Evolutionary conservation across 805 yeast species (phyloP).

Genomic region (Blastobotrys terrestris): DNA sequence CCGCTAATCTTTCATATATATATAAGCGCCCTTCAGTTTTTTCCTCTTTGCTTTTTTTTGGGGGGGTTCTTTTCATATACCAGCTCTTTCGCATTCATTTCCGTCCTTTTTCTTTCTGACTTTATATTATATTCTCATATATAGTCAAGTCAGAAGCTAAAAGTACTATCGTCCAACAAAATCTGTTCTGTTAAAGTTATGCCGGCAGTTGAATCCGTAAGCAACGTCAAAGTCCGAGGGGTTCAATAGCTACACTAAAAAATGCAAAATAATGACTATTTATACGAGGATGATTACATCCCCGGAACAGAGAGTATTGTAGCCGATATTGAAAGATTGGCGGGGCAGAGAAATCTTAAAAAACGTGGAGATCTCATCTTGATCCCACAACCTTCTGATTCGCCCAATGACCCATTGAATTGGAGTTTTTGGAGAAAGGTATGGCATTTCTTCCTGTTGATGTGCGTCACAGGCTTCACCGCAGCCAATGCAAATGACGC

Average conservation of each 20-base stretch:
- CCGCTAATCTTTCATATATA: too few relatives aligned
- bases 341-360: not conserved
- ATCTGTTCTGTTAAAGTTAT: not conserved
- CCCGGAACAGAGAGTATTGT: conserved; percentile 22
- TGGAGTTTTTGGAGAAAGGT: conserved; percentile 49
- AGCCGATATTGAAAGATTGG: conserved; percentile 13
- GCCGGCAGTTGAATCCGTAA: not conserved
- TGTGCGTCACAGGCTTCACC: conserved; percentile 41
- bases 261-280: not conserved
- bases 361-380: conserved; percentile 37
- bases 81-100: too few relatives aligned
- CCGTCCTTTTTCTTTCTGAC: not conserved
- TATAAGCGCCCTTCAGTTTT: too few relatives aligned
- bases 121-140: not conserved
- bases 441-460: conserved; percentile 36
- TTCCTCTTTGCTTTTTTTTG: too few relatives aligned
- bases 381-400: conserved; percentile 60
- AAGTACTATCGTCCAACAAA: not conserved
- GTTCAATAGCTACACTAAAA: not conserved
- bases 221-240: not conserved
- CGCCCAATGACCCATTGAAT: conserved; percentile 64
- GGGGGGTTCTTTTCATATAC: too few relatives aligned
- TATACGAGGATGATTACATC: conserved; percentile 18
- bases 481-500: conserved; percentile 64
- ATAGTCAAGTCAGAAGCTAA: too few relatives aligned